Conservation (phyloP, 805 yeast genomes). For the Teunomyces kruisii region DNA sequence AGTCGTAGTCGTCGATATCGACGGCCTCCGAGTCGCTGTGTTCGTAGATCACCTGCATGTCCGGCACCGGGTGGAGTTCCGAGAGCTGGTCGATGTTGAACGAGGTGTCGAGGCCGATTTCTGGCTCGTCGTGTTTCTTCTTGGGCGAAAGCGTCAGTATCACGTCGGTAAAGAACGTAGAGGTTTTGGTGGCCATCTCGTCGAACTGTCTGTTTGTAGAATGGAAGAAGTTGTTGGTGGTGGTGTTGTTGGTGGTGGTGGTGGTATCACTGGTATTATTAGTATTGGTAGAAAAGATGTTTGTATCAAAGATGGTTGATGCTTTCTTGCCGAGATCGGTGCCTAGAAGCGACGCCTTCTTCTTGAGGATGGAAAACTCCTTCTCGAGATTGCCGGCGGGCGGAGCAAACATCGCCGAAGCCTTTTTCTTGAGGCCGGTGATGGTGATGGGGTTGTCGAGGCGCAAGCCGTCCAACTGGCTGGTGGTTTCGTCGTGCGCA, state of each 20-base stretch:
- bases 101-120: constrained; percentile 23
- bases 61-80: constrained; percentile 1
- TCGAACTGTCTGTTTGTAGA: constrained; percentile 9
- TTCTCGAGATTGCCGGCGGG: neutral
- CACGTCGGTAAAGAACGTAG: constrained; percentile 25
- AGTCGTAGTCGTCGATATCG: constrained; percentile 29
- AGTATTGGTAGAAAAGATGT: neutral
- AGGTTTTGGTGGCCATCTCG: constrained; percentile 24
- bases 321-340: neutral
- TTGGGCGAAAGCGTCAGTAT: constrained; percentile 26
- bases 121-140: constrained; percentile 9
- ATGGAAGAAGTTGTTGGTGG: constrained; percentile 1
- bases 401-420: constrained; percentile 8
- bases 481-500: constrained; percentile 10
- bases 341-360: neutral
- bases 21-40: constrained; percentile 4
- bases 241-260: neutral
- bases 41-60: neutral
- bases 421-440: constrained; percentile 6
- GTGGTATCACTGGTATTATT: too few relatives aligned
- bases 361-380: neutral
- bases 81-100: constrained; percentile 26
- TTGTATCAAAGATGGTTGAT: neutral
- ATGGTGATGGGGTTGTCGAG: neutral
- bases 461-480: constrained; percentile 7